phyloP scores from a whole-genome alignment of 495 filamentous ascomycete genomes.

The Aspergillus nanangensis region DNA sequence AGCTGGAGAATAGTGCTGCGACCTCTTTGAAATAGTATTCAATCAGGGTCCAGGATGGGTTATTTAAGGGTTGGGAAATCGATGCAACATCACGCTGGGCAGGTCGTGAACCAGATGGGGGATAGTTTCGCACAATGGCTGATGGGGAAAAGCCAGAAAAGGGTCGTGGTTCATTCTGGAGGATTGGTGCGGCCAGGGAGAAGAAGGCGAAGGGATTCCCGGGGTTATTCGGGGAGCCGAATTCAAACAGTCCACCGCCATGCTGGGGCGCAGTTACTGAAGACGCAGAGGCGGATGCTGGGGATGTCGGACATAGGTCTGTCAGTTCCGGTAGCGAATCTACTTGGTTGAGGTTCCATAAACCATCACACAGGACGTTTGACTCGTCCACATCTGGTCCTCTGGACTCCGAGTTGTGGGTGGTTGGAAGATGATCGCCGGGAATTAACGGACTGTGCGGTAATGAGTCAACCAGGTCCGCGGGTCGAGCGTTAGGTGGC shows the following conservation, averaged over 20 bases:
- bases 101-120: slow-evolving; percentile 17
- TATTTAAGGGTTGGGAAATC: slow-evolving; percentile 36
- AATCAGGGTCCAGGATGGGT: slow-evolving; percentile 49
- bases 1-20: slow-evolving; percentile 52
- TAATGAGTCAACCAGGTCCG: slow-evolving; percentile 2
- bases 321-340: slow-evolving; percentile 31
- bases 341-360: slow-evolving; percentile 32
- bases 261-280: slow-evolving; percentile 5
- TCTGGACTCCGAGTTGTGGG: slow-evolving; percentile 2
- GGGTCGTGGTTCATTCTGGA: slow-evolving; percentile 16
- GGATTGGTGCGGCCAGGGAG: slow-evolving; percentile 17
- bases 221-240: slow-evolving; percentile 21
- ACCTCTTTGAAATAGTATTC: slow-evolving; percentile 61
- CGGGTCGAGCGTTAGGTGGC: slow-evolving; percentile 4
- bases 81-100: slow-evolving; percentile 25
- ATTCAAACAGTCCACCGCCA: slow-evolving; percentile 19
- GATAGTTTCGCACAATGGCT: slow-evolving; percentile 35
- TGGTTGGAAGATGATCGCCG: not conserved
- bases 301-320: slow-evolving; percentile 27
- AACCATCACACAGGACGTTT: slow-evolving; percentile 23
- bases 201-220: slow-evolving; percentile 28
- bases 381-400: slow-evolving; percentile 17
- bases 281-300: slow-evolving; percentile 14
- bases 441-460: slow-evolving; percentile 4
- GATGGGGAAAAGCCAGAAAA: slow-evolving; percentile 34